phyloP scores from a whole-genome alignment of 345 rosid genomes.

The Citrus medica region DNA sequence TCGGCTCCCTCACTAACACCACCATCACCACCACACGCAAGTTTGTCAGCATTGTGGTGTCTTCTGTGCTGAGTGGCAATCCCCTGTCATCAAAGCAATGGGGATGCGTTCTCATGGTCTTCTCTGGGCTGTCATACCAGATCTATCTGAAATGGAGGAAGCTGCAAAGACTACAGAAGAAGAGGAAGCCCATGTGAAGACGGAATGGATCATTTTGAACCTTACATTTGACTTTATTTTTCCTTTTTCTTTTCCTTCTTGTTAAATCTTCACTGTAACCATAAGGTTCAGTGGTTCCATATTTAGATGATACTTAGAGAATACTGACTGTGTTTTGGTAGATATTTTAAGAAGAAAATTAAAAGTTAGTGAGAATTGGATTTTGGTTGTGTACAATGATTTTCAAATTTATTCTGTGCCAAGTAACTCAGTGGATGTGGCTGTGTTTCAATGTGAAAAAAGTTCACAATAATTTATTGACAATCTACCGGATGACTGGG shows the following conservation, averaged over 20 bases:
- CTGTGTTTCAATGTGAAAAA: too few species aligned
- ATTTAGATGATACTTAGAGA: conserved; percentile 3
- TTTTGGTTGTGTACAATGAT: not conserved
- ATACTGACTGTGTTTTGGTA: conserved; percentile 12
- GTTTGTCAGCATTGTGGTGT: conserved; percentile 87
- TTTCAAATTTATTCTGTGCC: not conserved
- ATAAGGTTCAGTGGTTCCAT: conserved; percentile 14
- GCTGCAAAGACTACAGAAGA: conserved; percentile 68
- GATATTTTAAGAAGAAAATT: conserved; percentile 4
- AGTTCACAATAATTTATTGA: not conserved
- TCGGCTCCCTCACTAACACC: conserved; percentile 92
- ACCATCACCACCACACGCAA: conserved; percentile 93
- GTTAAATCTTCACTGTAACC: conserved; percentile 20
- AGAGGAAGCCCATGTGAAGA: conserved; percentile 55
- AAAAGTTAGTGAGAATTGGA: conserved; percentile 3
- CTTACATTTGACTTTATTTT: conserved; percentile 4
- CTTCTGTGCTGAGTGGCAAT: conserved; percentile 84
- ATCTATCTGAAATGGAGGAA: conserved; percentile 89
- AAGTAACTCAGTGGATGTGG: not conserved
- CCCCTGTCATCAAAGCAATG: conserved; percentile 85
- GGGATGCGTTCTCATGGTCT: conserved; percentile 90
- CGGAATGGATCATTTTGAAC: conserved; percentile 11
- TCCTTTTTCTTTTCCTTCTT: conserved; percentile 2
- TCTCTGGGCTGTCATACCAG: conserved; percentile 93
- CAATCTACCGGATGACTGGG: not conserved